phyloP scores from a whole-genome alignment of 1,284 basidiomycete genomes.

The Leccinum pachyderme region DNA sequence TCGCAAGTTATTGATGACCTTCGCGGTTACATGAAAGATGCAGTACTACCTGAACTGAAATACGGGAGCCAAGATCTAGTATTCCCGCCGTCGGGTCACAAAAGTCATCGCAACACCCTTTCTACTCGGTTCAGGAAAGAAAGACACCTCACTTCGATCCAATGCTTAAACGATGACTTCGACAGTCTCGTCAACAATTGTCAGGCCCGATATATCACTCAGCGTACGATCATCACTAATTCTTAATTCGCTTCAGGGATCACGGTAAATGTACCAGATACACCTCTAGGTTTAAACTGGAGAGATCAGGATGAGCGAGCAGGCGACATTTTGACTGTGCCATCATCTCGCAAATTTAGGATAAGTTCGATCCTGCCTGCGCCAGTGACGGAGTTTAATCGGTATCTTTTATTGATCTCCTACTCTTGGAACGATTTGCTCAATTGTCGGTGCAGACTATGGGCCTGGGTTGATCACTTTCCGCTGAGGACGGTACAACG shows the following conservation, averaged over 20 bases:
- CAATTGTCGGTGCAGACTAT: conserved; percentile 29
- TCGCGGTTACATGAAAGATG: conserved; percentile 36
- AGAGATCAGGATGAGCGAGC: conserved; percentile 27
- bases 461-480: conserved; percentile 40
- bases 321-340: conserved; percentile 34
- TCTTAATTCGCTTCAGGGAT: conserved; percentile 23
- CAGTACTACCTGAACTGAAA: conserved; percentile 39
- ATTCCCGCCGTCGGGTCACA: conserved; percentile 34
- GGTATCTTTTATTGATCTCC: conserved; percentile 17
- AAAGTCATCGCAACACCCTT: conserved; percentile 39
- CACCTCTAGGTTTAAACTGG: conserved; percentile 27
- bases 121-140: conserved; percentile 35
- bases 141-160: conserved; percentile 34
- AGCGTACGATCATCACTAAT: conserved; percentile 8
- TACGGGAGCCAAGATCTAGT: conserved; percentile 28
- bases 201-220: conserved; percentile 10
- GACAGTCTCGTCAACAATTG: conserved; percentile 30
- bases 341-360: conserved; percentile 32
- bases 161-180: conserved; percentile 26
- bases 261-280: conserved; percentile 27
- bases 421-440: background rate
- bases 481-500: conserved; percentile 44
- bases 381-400: conserved; percentile 35
- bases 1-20: conserved; percentile 37
- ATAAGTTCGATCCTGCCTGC: conserved; percentile 26